Conservation (phyloP, 2,329 filamentous ascomycete genomes). For the Ceratocystis lukuohia region DNA sequence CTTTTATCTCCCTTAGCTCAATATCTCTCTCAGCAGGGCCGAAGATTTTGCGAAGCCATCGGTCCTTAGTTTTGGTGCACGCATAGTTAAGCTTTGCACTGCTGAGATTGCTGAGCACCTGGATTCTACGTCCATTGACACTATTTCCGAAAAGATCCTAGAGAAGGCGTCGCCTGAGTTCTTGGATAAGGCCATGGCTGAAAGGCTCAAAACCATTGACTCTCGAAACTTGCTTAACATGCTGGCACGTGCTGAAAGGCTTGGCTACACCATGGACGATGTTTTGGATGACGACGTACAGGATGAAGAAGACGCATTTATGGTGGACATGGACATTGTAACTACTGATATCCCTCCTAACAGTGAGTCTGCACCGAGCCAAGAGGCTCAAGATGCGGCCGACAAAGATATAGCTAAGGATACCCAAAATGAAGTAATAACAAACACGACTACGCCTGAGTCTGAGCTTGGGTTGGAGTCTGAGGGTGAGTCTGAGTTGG, state of each 20-base stretch:
- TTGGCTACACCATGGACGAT: conserved; percentile 33
- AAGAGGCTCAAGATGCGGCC: not conserved
- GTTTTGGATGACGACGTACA: conserved; percentile 23
- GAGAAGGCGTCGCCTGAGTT: conserved; percentile 35
- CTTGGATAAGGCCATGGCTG: conserved; percentile 39
- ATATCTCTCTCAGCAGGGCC: conserved; percentile 22
- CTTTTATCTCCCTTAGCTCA: not conserved
- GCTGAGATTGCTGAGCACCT: conserved; percentile 28
- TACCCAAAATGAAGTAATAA: too few relatives aligned
- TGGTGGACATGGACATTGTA: conserved; percentile 16
- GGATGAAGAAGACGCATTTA: conserved; percentile 35
- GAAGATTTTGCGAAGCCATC: conserved; percentile 28
- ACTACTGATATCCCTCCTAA: not conserved
- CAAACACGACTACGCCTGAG: not conserved
- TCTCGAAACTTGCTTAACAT: conserved; percentile 43
- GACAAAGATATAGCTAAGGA: not conserved
- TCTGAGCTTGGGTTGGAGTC: too few relatives aligned
- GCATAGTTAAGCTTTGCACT: conserved; percentile 31
- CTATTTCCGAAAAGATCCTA: conserved; percentile 37
- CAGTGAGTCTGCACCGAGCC: not conserved
- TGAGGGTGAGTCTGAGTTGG: too few relatives aligned
- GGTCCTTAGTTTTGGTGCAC: conserved; percentile 35
- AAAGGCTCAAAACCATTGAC: conserved; percentile 39
- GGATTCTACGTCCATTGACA: conserved; percentile 29
- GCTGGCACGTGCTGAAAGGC: conserved; percentile 41